Evolutionary conservation across 2,329 filamentous ascomycete genomes (phyloP), one percentile per base, ranked within the genome.

Genomic region (Aspergillus ochraceus): DNA sequence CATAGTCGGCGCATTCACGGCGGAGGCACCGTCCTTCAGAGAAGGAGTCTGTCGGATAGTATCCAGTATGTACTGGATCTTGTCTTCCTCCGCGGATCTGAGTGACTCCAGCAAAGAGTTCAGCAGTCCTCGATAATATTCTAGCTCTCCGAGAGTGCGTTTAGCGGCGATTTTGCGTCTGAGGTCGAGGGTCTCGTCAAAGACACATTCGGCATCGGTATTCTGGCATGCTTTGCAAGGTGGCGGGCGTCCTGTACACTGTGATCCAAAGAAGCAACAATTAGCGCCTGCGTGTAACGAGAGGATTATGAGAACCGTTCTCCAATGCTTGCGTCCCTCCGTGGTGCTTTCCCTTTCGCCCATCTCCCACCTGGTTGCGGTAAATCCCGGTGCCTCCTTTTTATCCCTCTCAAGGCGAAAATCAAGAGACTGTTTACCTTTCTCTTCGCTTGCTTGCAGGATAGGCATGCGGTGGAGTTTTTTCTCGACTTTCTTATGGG

Each of bases 81-180:
- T 67, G 12, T 51, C 58, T 29, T 65, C 62, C 12, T 72, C 64
- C 19, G 69, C 65, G 3, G 66, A 64, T 24, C 69, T 67, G 50
- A 77, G 62, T 3, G 64, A 67, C 26, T 65, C 54, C n/a, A 77
- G 50, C 32, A 78, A 61, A 22, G 67, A 65, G 47, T 70, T 64
- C 2, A 77, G 55, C 52, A 76, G 57, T 45, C 69, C 62, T 55
- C 69, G 75, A 55, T 74, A 72, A 53, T 71, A 68, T 53, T 71
- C 66, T 45, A 76, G 64, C 55, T 77, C 76, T 14, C 69, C 66
- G 11, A 74, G 64, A 12, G 70, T 74, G 22, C 73, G 70, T 61
- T 74, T 76, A 17, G 71, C 69, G 39, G 70, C 71, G 19, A 75
- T 70, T 62, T 77, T 76, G 24, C 75, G 74, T 47, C 76, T 66